Evolutionary conservation across 2,329 filamentous ascomycete genomes (phyloP), one percentile per base, ranked within the genome.

Genomic region (Calonectria henricotiae): DNA sequence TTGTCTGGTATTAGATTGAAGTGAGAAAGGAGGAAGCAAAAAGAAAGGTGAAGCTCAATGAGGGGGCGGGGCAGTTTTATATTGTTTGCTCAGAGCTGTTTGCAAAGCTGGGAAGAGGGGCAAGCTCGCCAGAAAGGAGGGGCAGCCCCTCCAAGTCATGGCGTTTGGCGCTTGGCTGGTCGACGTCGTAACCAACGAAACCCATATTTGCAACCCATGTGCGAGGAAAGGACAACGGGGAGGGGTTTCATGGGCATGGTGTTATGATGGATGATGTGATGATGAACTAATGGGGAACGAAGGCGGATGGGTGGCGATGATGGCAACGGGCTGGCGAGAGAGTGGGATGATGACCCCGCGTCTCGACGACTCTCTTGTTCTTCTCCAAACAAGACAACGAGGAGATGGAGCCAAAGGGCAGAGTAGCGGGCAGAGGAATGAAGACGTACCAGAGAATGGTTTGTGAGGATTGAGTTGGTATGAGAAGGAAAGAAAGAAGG

Each of bases 21-120:
- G 65, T 43, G 37, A 60, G 44, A 11, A 63, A 32, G 35, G 54
- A 46, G 25, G 27, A 35, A 41, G 51, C 37, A 51, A 61, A 58
- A 58, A 61, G 67, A 51, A 70, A 69, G 43, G 44, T 41, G 58
- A 69, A 23, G 71, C 62, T 63, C 73, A 67, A 62, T 69, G 74
- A 75, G 69, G 70, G 70, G 73, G 75, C 73, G 74, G 75, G 74
- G 74, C 71, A 73, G 70, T 76, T 76, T 76, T 73, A 77, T 75
- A 66, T 68, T 72, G 71, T 47, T 37, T 63, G 66, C 60, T 44
- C 35, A 54, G 49, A 43, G 55, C 46, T 67, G 43, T 20, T 20
- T 20, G 20, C 20, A 20, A 20, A 20, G 20, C 20, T 20, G 20
- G 55, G 65, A 67, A 54, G 65, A 47, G 61, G 65, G 55, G 65